phyloP scores from a whole-genome alignment of 768 basidiomycete species.

The Hemileccinum rubropunctum region DNA sequence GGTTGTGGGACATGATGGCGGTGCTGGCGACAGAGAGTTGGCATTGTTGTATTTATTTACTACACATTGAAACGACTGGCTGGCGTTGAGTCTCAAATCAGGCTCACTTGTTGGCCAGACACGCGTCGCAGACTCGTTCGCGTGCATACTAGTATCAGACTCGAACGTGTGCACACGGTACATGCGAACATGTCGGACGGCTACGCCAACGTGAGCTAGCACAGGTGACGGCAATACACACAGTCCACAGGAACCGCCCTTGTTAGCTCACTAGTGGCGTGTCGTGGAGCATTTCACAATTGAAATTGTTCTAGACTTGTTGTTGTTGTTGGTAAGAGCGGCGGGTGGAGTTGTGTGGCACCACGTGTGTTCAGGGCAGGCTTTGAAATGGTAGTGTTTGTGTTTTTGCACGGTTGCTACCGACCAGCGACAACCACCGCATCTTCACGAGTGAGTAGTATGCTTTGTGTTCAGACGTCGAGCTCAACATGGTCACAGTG shows the following conservation, averaged over 20 bases:
- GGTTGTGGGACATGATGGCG: constrained; percentile 66
- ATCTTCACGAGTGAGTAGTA: constrained; percentile 23
- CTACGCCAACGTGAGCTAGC: too few relatives aligned
- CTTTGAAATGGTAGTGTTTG: not conserved
- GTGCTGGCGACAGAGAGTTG: constrained; percentile 35
- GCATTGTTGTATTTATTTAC: constrained; percentile 25
- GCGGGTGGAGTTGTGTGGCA: constrained; percentile 8
- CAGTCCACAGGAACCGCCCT: not conserved
- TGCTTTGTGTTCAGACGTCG: not conserved
- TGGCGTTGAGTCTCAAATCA: constrained; percentile 30
- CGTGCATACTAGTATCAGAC: too few relatives aligned
- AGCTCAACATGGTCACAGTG: constrained; percentile 12
- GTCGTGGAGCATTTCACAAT: too few relatives aligned
- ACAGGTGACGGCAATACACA: too few relatives aligned
- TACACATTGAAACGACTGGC: constrained; percentile 17
- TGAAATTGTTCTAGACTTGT: not conserved
- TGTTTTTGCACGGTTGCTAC: not conserved
- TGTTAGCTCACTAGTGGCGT: constrained; percentile 2
- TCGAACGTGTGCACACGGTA: not conserved
- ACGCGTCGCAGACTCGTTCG: too few relatives aligned
- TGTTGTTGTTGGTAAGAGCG: too few relatives aligned
- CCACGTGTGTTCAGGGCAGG: constrained; percentile 30
- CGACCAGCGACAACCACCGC: constrained; percentile 2
- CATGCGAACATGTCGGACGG: too few relatives aligned
- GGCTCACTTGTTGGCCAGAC: too few relatives aligned